Base-by-base conservation (phyloP, 2,329 filamentous ascomycete species). In the Acrodontium crateriforme region DNA sequence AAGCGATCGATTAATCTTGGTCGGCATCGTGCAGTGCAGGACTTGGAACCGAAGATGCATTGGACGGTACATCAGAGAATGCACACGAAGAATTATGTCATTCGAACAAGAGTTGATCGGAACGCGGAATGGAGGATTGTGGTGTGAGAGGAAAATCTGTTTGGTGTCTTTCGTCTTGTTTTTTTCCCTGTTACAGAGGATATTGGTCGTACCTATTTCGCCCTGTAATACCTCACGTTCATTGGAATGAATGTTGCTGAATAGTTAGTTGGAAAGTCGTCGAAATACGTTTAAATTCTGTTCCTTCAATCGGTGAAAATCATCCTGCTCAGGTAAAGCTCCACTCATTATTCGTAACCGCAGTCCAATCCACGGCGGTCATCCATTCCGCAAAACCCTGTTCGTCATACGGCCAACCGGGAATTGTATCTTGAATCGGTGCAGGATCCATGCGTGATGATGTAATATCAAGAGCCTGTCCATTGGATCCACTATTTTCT, bases 61-160 rank as follows among this genome's bases (percentile, higher is more conserved):
- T 62, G 58, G 58, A 60, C 57, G 7, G 59, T 60, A 16, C 36
- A 52, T 38, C 47, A 50, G 28, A 36, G 53, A 15, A 50, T 55
- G 24, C 32, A 48, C 9, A 47, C 55, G 12, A 37, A 42, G 24
- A 44, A 44, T 4, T 62, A 62, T 32, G 44, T 46, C 27, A 35
- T 54, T 9, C 48, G 39, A 32, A 47, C 46, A 16, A 32, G 44
- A 20, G 29, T 47, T 15, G 46, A 49, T 24, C 37, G 39, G 27
- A 39, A 49, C 22, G 43, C 50, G 1, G 26, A 18, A 29, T 57
- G 44, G 67, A 53, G 42, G 18, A 29, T 45, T 16, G 38, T 45
- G 13, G 38, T 42, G 14, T 48, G 23, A 34, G 10, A 41, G 27
- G 22, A 30, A n/a, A 18, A 19, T 20, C 18, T n/a, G n/a, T n/a